phyloP scores from a whole-genome alignment of 2,329 filamentous ascomycete genomes.

The Raffaelea albimanens region DNA sequence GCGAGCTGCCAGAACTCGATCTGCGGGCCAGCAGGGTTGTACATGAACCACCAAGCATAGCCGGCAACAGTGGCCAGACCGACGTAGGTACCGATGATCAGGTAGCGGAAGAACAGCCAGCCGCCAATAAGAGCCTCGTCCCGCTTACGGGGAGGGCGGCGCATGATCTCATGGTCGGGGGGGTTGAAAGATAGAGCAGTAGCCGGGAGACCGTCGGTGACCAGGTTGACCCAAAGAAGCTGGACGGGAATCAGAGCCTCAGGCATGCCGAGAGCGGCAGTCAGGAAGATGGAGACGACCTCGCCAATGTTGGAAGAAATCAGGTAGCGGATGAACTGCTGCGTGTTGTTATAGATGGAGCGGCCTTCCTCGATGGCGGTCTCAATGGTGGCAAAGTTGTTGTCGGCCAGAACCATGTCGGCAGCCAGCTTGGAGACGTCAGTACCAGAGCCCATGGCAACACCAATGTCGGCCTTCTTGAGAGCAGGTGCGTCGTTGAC shows the following conservation, averaged over 20 bases:
- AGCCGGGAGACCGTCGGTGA: constrained; percentile 92
- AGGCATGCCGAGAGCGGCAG: constrained; percentile 91
- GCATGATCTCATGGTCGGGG: constrained; percentile 97
- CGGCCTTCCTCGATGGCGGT: constrained; percentile 92
- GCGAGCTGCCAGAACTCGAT: constrained; percentile 83
- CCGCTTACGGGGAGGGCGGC: constrained; percentile 77
- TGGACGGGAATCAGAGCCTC: constrained; percentile 96
- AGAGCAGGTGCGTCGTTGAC: constrained; percentile 96
- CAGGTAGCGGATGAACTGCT: constrained; percentile 98
- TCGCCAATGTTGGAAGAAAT: constrained; percentile 99
- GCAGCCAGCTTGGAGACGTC: constrained; percentile 94
- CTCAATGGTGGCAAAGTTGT: constrained; percentile 98
- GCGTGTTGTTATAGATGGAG: constrained; percentile 99
- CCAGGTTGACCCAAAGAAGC: constrained; percentile 96
- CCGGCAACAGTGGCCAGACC: constrained; percentile 90
- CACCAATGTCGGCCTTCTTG: constrained; percentile 98
- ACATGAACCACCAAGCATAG: constrained; percentile 99
- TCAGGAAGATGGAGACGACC: constrained; percentile 97
- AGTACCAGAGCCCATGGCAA: constrained; percentile 96
- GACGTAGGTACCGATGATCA: constrained; percentile 93
- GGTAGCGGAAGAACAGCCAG: constrained; percentile 96
- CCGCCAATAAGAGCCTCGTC: constrained; percentile 88
- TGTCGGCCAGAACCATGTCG: constrained; percentile 96
- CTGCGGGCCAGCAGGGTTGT: constrained; percentile 79
- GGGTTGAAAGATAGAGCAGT: constrained; percentile 98